Conservation (phyloP, 2,329 filamentous ascomycete genomes). For the Helotiales sp. region DNA sequence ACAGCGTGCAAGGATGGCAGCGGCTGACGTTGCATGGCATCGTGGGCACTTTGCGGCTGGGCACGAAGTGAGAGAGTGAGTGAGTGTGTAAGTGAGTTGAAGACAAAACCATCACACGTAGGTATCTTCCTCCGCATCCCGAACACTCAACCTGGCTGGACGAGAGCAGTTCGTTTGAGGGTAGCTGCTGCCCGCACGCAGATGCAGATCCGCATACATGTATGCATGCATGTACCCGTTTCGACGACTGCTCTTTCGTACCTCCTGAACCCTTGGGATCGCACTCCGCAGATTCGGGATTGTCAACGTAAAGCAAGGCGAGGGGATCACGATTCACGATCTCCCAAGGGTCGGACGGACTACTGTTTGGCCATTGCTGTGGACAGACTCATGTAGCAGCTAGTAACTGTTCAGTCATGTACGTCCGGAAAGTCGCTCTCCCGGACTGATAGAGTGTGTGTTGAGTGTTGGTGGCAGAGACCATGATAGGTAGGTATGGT, state of each 20-base stretch:
- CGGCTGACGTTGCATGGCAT: background rate
- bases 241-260: conserved; percentile 8
- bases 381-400: background rate
- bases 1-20: background rate
- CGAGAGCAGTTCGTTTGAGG: conserved; percentile 22
- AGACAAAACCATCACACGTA: background rate
- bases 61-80: too few species aligned
- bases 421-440: background rate
- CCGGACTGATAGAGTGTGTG: background rate
- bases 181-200: too few species aligned
- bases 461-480: background rate
- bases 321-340: conserved; percentile 30
- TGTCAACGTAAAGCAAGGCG: conserved; percentile 16
- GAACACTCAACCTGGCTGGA: conserved; percentile 8
- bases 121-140: background rate
- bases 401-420: background rate
- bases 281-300: conserved; percentile 17
- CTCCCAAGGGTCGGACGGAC: conserved; percentile 25
- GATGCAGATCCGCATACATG: conserved; percentile 16
- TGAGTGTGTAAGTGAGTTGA: too few species aligned
- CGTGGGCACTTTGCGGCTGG: background rate
- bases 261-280: conserved; percentile 1
- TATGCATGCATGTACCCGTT: conserved; percentile 17
- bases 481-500: background rate
- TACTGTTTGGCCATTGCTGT: conserved; percentile 21